Percentiles rank a stretch among this genome's conserved stretches.
phyloP scores from a whole-genome alignment of 495 filamentous ascomycete species.

The Neurospora sublineolata region DNA sequence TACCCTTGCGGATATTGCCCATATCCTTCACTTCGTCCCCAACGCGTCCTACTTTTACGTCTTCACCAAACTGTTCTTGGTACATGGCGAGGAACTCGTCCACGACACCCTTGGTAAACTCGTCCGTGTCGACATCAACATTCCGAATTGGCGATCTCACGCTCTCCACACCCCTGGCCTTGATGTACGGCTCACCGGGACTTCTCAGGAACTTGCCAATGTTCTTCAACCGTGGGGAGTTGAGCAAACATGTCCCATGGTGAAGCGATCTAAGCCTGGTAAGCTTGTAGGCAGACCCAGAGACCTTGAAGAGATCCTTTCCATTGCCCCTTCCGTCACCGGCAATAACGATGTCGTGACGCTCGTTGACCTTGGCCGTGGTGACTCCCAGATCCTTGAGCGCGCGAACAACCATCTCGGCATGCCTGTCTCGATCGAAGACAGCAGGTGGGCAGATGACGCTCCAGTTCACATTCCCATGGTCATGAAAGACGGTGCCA shows the following conservation, averaged over 20 bases:
- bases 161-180: slow-evolving; percentile 82
- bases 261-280: slow-evolving; percentile 68
- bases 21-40: slow-evolving; percentile 12
- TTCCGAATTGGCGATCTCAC: slow-evolving; percentile 78
- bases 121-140: slow-evolving; percentile 39
- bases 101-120: slow-evolving; percentile 42
- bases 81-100: slow-evolving; percentile 46
- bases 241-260: slow-evolving; percentile 80
- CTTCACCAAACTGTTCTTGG: slow-evolving; percentile 8
- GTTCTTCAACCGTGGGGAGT: slow-evolving; percentile 52
- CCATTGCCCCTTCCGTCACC: slow-evolving; percentile 6
- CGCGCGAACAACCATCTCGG: slow-evolving; percentile 78
- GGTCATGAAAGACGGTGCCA: slow-evolving; percentile 87
- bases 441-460: slow-evolving; percentile 65
- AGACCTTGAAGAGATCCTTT: slow-evolving; percentile 57
- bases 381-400: slow-evolving; percentile 42
- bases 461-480: slow-evolving; percentile 85
- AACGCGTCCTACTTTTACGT: slow-evolving; percentile 35
- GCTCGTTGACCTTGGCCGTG: slow-evolving; percentile 60
- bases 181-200: slow-evolving; percentile 61
- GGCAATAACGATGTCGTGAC: slow-evolving; percentile 86
- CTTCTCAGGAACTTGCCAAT: slow-evolving; percentile 59
- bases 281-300: slow-evolving; percentile 87
- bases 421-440: slow-evolving; percentile 80
- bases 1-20: slow-evolving; percentile 38